Evolutionary conservation across 257 asterid species (phyloP), one percentile per base, ranked within the genome.

Genomic region (Cordia subcordata): DNA sequence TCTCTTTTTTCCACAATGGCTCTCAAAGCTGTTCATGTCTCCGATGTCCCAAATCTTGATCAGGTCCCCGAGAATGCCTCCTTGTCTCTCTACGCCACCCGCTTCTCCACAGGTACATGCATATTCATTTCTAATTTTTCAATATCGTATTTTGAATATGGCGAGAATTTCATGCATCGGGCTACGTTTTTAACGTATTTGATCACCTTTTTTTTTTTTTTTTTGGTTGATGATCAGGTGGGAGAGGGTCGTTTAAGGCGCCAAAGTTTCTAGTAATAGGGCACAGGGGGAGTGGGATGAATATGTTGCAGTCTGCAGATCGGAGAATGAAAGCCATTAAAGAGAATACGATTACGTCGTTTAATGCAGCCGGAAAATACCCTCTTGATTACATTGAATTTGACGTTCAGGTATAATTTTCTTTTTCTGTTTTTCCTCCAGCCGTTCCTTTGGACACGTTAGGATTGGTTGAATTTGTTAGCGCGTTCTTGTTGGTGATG

Each of bases 361-460:
- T 93, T 66, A 89, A 89, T 52, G 61, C 87, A 5, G 99, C 97
- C 64, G 87, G 74, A 0, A 75, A 80, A n/a, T 72, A 53, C 67
- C 82, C 95, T 42, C 19, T 85, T 50, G 96, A 93, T 82, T 93
- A 76, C 80, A 71, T 93, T 39, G 99, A 93, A 75, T 93, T 93
- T 68, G 99, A 93, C 42, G 97, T 93, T 74, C 99, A 93, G 97
- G 99, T 90, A 78, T n/a, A n/a, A n/a, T n/a, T n/a, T n/a, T n/a
- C n/a, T n/a, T n/a, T n/a, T n/a, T n/a, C 5, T 32, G 35, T 32
- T 37, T 4, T 44, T 57, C n/a, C 10, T 37, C 27, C 35, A 4
- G 9, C 15, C 17, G 13, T 32, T 50, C 22, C 18, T 11, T 3
- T 9, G 5, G 9, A 47, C 5, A n/a, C 12, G 5, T 47, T 12